These are phyloP conservation scores for Abrus pulchellus DNA, from an alignment of 306 rosid species.

Conservation along the genomic window DNA sequence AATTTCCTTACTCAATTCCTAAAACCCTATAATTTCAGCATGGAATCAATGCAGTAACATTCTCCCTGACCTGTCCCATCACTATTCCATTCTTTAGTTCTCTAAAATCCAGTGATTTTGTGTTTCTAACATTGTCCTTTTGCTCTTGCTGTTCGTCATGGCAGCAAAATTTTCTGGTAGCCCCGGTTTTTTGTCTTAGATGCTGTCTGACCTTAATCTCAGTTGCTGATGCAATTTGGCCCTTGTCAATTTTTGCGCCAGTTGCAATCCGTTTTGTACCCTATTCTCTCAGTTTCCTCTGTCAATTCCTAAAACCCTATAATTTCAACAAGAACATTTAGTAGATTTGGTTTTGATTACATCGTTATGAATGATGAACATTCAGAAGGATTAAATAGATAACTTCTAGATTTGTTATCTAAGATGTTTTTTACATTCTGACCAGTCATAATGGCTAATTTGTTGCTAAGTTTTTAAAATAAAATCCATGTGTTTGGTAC, in stretches of 20 bases:
- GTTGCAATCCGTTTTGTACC: neutral
- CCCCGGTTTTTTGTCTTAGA: neutral
- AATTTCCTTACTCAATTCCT: neutral
- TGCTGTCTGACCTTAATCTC: neutral
- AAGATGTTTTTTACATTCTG: conserved; percentile 40
- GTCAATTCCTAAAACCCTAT: neutral
- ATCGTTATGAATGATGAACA: too few species aligned
- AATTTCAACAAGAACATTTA: neutral
- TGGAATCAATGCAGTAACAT: neutral
- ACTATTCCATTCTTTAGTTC: neutral
- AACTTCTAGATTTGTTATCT: conserved; percentile 13
- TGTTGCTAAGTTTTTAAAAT: conserved; percentile 6
- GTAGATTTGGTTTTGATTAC: conserved; percentile 6
- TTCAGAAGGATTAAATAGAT: conserved; percentile 2
- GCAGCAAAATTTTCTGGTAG: neutral
- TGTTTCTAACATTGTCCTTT: neutral
- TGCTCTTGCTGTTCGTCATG: neutral
- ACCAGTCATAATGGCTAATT: neutral
- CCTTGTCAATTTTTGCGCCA: neutral
- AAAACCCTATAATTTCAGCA: neutral
- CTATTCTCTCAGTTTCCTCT: too few species aligned
- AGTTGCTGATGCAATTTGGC: neutral
- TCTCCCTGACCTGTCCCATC: neutral
- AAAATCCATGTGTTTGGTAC: neutral
- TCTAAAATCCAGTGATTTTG: neutral